Evolutionary conservation across 2,329 filamentous ascomycete species (phyloP).

Genomic region (Stylonectria norvegica): DNA sequence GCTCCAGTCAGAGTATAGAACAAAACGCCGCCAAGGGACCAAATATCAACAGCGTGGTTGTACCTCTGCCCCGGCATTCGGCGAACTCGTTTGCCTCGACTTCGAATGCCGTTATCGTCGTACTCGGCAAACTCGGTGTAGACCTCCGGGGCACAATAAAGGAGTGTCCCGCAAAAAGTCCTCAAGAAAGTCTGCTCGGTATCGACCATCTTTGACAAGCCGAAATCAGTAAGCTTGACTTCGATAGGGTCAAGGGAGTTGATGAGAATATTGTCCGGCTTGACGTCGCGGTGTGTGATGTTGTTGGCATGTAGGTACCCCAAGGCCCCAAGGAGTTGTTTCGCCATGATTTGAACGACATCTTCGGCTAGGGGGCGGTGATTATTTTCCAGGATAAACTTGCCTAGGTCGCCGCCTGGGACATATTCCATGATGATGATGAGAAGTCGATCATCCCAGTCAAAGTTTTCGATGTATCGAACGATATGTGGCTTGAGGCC

Average conservation of each 20-base stretch:
- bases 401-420: conserved; percentile 75
- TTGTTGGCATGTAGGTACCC: conserved; percentile 81
- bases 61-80: conserved; percentile 65
- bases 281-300: conserved; percentile 98
- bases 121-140: conserved; percentile 72
- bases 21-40: conserved; percentile 90
- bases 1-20: conserved; percentile 78
- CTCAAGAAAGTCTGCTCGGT: conserved; percentile 88
- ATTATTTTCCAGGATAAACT: conserved; percentile 62
- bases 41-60: conserved; percentile 89
- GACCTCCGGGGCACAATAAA: conserved; percentile 96
- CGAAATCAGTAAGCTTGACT: conserved; percentile 95
- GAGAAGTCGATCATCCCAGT: conserved; percentile 76
- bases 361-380: conserved; percentile 62
- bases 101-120: conserved; percentile 66
- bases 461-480: conserved; percentile 83
- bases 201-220: conserved; percentile 89
- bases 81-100: conserved; percentile 60
- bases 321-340: conserved; percentile 76
- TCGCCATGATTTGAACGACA: conserved; percentile 67
- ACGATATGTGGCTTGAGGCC: conserved; percentile 73
- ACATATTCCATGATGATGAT: conserved; percentile 98
- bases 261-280: conserved; percentile 95
- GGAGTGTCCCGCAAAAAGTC: conserved; percentile 91
- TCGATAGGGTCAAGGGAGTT: conserved; percentile 66